phyloP scores from a whole-genome alignment of 768 basidiomycete species.

The Leucocoprinus leucothites region DNA sequence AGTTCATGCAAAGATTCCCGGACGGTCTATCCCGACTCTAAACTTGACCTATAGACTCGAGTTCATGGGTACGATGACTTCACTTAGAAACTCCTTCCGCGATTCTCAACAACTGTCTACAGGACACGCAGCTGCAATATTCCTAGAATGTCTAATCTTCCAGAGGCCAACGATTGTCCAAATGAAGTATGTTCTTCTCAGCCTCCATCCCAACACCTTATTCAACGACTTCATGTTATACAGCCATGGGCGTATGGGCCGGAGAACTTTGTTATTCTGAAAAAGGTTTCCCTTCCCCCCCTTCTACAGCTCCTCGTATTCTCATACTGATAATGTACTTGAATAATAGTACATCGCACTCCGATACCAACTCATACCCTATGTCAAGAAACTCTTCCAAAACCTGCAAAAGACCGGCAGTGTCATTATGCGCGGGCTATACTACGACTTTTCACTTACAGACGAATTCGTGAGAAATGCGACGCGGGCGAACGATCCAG shows the following conservation, averaged over 20 bases:
- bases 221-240: not conserved
- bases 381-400: slow-evolving; percentile 28
- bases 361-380: slow-evolving; percentile 33
- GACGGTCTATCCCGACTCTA: not conserved
- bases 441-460: slow-evolving; percentile 28
- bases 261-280: slow-evolving; percentile 32
- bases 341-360: slow-evolving; percentile 29
- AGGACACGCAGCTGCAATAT: slow-evolving; percentile 28
- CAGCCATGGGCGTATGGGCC: slow-evolving; percentile 36
- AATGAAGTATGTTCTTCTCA: slow-evolving; percentile 24
- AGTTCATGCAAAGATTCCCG: slow-evolving; percentile 14
- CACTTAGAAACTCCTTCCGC: not conserved
- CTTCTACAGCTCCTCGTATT: not conserved
- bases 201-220: not conserved
- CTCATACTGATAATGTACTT: not conserved
- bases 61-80: slow-evolving; percentile 4
- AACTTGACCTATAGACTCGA: not conserved
- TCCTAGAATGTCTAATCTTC: slow-evolving; percentile 17
- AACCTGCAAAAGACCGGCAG: slow-evolving; percentile 27
- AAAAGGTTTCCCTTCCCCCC: slow-evolving; percentile 20
- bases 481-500: slow-evolving; percentile 25
- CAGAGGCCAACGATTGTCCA: slow-evolving; percentile 30
- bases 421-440: slow-evolving; percentile 30
- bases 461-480: slow-evolving; percentile 24
- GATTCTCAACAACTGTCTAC: not conserved